These are phyloP conservation scores for Mycena citricolor DNA, from an alignment of 1,284 basidiomycete species.

Conservation along the genomic window DNA sequence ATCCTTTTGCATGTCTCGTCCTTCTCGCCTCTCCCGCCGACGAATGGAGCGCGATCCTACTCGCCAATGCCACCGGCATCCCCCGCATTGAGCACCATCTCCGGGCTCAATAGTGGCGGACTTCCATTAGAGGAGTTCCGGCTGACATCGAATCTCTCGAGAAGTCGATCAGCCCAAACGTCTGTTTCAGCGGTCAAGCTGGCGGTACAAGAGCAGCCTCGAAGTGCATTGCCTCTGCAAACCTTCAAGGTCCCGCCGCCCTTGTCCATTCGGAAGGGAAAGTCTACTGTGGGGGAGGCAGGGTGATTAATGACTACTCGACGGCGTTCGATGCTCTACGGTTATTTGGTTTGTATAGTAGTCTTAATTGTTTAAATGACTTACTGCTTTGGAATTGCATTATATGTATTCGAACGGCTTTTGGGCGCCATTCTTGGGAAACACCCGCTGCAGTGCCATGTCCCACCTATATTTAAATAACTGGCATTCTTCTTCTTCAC, in stretches of 20 bases:
- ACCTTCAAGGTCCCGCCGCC: constrained; percentile 43
- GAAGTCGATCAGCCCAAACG: constrained; percentile 58
- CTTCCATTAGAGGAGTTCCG: constrained; percentile 44
- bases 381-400: not conserved
- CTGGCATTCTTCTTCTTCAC: too few relatives aligned
- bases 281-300: constrained; percentile 16
- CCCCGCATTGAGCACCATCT: constrained; percentile 12
- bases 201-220: constrained; percentile 44
- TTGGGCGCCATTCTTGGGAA: too few relatives aligned
- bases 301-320: constrained; percentile 12
- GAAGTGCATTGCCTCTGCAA: constrained; percentile 56
- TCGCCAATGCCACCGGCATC: constrained; percentile 50
- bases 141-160: constrained; percentile 53
- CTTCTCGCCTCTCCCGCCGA: constrained; percentile 53
- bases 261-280: constrained; percentile 14
- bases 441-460: too few relatives aligned
- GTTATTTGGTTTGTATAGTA: constrained; percentile 18
- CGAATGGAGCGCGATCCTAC: constrained; percentile 49
- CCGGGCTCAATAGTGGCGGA: constrained; percentile 21
- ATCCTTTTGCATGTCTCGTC: constrained; percentile 80
- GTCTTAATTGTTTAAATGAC: constrained; percentile 14
- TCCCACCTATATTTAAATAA: too few relatives aligned
- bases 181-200: constrained; percentile 41
- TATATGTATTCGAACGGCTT: too few relatives aligned
- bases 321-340: constrained; percentile 4